These are phyloP conservation scores for Persicaria tinctoria DNA, from an alignment of 148 eudicot genomes.

Conservation along the genomic window DNA sequence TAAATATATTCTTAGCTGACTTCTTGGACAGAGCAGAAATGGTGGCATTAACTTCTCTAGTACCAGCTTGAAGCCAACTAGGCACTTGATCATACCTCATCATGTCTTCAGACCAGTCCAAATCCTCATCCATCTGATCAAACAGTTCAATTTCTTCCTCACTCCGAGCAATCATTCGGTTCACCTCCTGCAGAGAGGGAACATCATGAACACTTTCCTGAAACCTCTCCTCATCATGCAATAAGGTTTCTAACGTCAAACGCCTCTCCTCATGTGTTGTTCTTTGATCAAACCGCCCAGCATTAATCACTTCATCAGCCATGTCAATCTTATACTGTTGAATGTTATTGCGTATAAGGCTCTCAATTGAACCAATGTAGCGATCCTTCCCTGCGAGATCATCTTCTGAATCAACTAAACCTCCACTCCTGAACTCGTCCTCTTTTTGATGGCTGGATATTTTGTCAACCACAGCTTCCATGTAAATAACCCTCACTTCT, in stretches of 20 bases:
- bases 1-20: slow-evolving; percentile 49
- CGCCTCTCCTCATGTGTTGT: slow-evolving; percentile 98
- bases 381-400: slow-evolving; percentile 97
- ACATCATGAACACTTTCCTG: slow-evolving; percentile 95
- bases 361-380: slow-evolving; percentile 91
- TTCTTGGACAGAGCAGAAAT: slow-evolving; percentile 72
- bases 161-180: slow-evolving; percentile 95
- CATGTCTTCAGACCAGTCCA: slow-evolving; percentile 91
- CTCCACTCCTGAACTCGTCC: slow-evolving; percentile 76
- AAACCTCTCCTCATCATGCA: slow-evolving; percentile 97
- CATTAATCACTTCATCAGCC: slow-evolving; percentile 99
- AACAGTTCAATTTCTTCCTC: slow-evolving; percentile 93
- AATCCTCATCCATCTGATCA: slow-evolving; percentile 98
- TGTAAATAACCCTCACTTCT: slow-evolving; percentile 92
- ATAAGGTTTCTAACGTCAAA: slow-evolving; percentile 78
- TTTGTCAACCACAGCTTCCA: slow-evolving; percentile 98
- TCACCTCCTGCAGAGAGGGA: slow-evolving; percentile 93
- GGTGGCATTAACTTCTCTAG: slow-evolving; percentile 67
- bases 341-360: slow-evolving; percentile 87
- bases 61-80: slow-evolving; percentile 81
- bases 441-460: slow-evolving; percentile 87
- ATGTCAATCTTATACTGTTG: slow-evolving; percentile 98
- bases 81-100: slow-evolving; percentile 86
- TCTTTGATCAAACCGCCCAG: slow-evolving; percentile 98
- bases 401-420: slow-evolving; percentile 81